Percentiles rank a stretch among this genome's conserved stretches.
Conservation (phyloP, 345 rosid species). For the thale cress (Arabidopsis thaliana) region DNA sequence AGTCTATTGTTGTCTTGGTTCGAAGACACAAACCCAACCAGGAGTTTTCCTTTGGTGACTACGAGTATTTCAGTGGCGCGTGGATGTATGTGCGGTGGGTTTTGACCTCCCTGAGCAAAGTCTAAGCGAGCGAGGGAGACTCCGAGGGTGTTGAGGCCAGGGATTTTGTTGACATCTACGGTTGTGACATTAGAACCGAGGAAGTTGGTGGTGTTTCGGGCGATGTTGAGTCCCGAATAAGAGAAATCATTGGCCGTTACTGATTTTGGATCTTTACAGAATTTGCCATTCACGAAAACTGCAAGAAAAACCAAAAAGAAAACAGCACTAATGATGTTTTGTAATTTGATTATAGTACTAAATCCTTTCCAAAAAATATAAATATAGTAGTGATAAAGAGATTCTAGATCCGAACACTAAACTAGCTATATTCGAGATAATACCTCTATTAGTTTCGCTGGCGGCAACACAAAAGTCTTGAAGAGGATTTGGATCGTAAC, state of each 20-base stretch:
- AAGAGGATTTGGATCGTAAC: slow-evolving; percentile 46
- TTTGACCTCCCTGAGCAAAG: slow-evolving; percentile 40
- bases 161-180: background rate
- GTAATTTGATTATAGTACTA: too few species aligned
- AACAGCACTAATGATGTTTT: too few species aligned
- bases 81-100: slow-evolving; percentile 51
- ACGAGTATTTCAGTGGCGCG: slow-evolving; percentile 39
- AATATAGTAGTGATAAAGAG: background rate
- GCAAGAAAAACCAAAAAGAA: background rate
- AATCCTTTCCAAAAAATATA: background rate
- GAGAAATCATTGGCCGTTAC: slow-evolving; percentile 33
- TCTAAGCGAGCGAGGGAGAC: slow-evolving; percentile 45
- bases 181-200: background rate
- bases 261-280: slow-evolving; percentile 43
- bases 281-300: slow-evolving; percentile 46
- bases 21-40: slow-evolving; percentile 46
- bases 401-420: background rate
- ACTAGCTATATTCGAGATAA: background rate
- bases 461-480: slow-evolving; percentile 51
- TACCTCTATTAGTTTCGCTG: background rate
- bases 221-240: slow-evolving; percentile 35
- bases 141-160: slow-evolving; percentile 43
- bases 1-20: slow-evolving; percentile 35
- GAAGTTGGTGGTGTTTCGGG: slow-evolving; percentile 23
- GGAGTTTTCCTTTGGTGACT: slow-evolving; percentile 40